Evolutionary conservation across 176 grass and related monocot genomes (phyloP).

Genomic region (maize (Zea mays)): Zm-B73-REFERENCE-NAM-5.0 NC_050097.1:53167001-53167500

Average conservation of each 20-base stretch:
- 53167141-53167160: neutral
- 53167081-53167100: neutral
- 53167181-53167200: neutral
- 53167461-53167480: conserved; percentile 71
- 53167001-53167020: neutral
- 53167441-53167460: conserved; percentile 78
- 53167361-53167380: neutral
- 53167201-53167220: neutral
- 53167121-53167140: neutral
- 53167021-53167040: neutral
- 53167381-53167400: conserved; percentile 22
- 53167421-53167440: conserved; percentile 71
- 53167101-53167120: neutral
- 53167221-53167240: neutral
- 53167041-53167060: neutral
- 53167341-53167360: neutral
- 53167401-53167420: conserved; percentile 30
- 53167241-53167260: conserved; percentile 23
- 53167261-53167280: conserved; percentile 11
- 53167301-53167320: neutral
- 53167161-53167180: conserved; percentile 2
- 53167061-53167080: neutral
- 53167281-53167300: neutral
- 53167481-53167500: conserved; percentile 84
- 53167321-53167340: conserved; percentile 15